phyloP scores from a whole-genome alignment of 495 filamentous ascomycete genomes.

The Cercophora newfieldiana region DNA sequence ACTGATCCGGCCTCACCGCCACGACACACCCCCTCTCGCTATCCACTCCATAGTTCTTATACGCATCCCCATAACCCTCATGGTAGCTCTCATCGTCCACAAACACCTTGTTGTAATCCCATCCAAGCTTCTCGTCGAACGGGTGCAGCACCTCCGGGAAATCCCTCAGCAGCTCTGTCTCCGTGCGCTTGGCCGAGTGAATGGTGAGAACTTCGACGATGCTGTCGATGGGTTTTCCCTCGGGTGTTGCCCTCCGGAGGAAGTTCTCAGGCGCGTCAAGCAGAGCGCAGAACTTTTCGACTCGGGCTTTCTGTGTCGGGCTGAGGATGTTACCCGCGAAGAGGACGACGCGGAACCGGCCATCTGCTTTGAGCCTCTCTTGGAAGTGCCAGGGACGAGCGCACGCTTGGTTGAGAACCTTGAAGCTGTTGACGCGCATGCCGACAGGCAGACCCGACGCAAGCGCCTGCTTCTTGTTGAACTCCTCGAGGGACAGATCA shows the following conservation, averaged over 20 bases:
- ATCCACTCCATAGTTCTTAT: conserved; percentile 64
- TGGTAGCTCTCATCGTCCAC: conserved; percentile 62
- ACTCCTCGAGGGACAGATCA: conserved; percentile 13
- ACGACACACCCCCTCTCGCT: conserved; percentile 59
- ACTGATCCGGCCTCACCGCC: conserved; percentile 59
- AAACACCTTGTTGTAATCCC: conserved; percentile 67
- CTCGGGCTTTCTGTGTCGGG: conserved; percentile 42
- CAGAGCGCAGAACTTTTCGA: conserved; percentile 46
- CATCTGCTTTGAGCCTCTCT: conserved; percentile 49
- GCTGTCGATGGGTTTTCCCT: conserved; percentile 38
- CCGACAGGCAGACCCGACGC: conserved; percentile 37
- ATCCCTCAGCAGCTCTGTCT: conserved; percentile 56
- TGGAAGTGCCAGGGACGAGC: conserved; percentile 59
- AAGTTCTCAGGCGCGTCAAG: conserved; percentile 40
- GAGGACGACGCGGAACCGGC: conserved; percentile 65
- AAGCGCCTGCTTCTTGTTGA: conserved; percentile 21
- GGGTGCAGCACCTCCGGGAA: conserved; percentile 60
- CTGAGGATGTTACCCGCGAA: conserved; percentile 60
- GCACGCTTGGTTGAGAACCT: conserved; percentile 61
- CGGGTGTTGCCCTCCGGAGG: conserved; percentile 46
- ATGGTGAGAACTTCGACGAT: conserved; percentile 62
- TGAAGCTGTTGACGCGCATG: conserved; percentile 57
- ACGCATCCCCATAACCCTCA: conserved; percentile 62
- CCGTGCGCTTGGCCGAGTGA: conserved; percentile 52
- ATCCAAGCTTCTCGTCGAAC: conserved; percentile 57